Evolutionary conservation across 768 basidiomycete genomes (phyloP).

Genomic region (Gelatoporia subvermispora): DNA sequence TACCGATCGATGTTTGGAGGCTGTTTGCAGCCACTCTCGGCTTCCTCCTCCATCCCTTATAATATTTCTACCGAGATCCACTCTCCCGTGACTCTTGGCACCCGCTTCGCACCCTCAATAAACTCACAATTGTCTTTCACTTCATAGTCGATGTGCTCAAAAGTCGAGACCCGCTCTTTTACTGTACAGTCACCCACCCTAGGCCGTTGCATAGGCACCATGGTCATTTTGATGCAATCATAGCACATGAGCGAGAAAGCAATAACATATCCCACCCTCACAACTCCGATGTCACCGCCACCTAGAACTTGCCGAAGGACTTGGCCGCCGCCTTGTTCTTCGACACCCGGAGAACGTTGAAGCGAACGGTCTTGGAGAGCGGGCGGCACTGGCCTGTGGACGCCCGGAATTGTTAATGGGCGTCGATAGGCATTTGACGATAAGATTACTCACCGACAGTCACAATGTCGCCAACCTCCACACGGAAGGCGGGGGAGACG

Average conservation of each 20-base stretch:
- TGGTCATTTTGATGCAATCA: slow-evolving; percentile 27
- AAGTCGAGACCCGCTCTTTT: no score
- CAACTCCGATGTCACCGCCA: slow-evolving; percentile 5
- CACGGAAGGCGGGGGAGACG: slow-evolving; percentile 98
- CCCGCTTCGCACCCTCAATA: not conserved
- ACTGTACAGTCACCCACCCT: slow-evolving; percentile 5
- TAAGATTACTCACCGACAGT: slow-evolving; percentile 74
- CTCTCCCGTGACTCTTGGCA: not conserved
- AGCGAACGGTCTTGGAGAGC: slow-evolving; percentile 96
- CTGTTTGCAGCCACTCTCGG: slow-evolving; percentile 14
- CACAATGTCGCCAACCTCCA: slow-evolving; percentile 88
- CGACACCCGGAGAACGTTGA: slow-evolving; percentile 95
- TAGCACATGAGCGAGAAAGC: slow-evolving; percentile 24
- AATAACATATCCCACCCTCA: slow-evolving; percentile 24
- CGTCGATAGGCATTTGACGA: not conserved
- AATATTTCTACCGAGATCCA: not conserved
- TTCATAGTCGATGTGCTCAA: no score
- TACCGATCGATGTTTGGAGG: slow-evolving; percentile 14
- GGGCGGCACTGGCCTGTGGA: slow-evolving; percentile 94
- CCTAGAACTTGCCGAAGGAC: slow-evolving; percentile 92
- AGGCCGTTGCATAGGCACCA: slow-evolving; percentile 15
- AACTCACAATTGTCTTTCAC: no score
- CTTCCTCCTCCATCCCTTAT: not conserved
- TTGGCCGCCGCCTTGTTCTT: slow-evolving; percentile 91
- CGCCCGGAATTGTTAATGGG: not conserved